A percentile compares a stretch with the other conserved stretches of the same genome.
Evolutionary conservation across 306 rosid species (phyloP).

Genomic region (Sicyos edulis): DNA sequence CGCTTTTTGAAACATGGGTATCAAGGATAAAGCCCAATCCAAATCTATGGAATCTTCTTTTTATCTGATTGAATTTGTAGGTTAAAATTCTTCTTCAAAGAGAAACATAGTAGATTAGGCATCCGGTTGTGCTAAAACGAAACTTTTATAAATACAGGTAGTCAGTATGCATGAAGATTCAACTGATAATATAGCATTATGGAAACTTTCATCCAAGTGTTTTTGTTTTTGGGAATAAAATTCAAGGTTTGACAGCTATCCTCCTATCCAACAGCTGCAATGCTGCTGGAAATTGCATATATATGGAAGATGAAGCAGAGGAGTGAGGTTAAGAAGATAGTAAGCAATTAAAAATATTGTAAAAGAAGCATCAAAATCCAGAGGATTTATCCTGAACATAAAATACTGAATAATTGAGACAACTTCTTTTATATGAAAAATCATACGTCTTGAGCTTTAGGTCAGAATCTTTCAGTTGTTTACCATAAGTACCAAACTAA

Average conservation of each 20-base stretch:
- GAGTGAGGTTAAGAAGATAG: background rate
- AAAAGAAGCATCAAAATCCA: slow-evolving; percentile 6
- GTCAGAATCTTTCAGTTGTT: background rate
- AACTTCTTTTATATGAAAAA: background rate
- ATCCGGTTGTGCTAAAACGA: background rate
- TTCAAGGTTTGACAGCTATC: background rate
- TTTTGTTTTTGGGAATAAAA: background rate
- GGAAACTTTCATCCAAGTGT: background rate
- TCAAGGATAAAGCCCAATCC: background rate
- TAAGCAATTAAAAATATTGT: background rate
- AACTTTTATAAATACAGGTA: background rate
- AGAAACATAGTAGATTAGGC: background rate
- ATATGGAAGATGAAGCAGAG: background rate
- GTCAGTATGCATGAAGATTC: background rate
- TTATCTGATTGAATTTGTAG: background rate
- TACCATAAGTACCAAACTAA: background rate
- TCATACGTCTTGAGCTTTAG: background rate
- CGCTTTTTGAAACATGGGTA: too few relatives aligned
- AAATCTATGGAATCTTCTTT: background rate
- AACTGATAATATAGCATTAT: background rate
- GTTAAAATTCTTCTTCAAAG: background rate
- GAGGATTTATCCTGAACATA: background rate
- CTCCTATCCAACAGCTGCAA: background rate
- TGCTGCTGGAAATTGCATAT: background rate
- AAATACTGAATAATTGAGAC: background rate